Base-by-base conservation (phyloP, 768 basidiomycete species). In the Russula griseocarnosa region DNA sequence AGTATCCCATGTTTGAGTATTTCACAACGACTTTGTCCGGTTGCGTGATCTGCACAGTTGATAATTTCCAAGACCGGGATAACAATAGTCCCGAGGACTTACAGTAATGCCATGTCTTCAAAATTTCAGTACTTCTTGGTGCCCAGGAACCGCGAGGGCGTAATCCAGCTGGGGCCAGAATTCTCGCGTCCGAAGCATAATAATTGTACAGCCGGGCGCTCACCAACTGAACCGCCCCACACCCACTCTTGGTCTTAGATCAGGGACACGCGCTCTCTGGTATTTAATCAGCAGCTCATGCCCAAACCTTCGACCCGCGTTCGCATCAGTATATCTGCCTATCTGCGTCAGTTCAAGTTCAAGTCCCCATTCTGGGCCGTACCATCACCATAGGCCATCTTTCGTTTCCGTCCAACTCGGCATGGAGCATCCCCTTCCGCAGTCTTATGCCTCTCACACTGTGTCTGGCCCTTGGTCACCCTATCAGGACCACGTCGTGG, bases 71-170 rank as follows among this genome's bases (percentile, higher is more conserved):
- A 46, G 46, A 20, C n/a, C 46, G 46, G 46, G 46, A 46, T 20
- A 46, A 46, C 46, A 10, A 22, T 46, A 3, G 46, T 10, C 46
- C 46, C 46, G 46, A 46, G 46, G 46, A 40, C 5, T 11, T 18
- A 30, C 28, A 30, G 28, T 30, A 7, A 16, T 40, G 46, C 18
- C n/a, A 46, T 5, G 8, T 22, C n/a, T 46, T n/a, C 22, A 46
- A 46, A 46, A 30, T 51, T 40, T 18, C 38, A 18, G 16, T 28
- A 28, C 50, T 24, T 13, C 34, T n/a, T 24, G 18, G 30, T 58
- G 53, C 24, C 53, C 59, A 61, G 64, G 64, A 65, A 65, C 60
- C 50, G 54, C 22, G 5, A 55, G 14, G 55, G 59, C 59, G 54
- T 51, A 47, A 26, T 36, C 26, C 22, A 28, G 38, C 20, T 28